Evolutionary conservation across 139 green algal species (phyloP), one percentile per base, ranked within the genome.

Genomic region (Yamagishiella unicocca): DNA sequence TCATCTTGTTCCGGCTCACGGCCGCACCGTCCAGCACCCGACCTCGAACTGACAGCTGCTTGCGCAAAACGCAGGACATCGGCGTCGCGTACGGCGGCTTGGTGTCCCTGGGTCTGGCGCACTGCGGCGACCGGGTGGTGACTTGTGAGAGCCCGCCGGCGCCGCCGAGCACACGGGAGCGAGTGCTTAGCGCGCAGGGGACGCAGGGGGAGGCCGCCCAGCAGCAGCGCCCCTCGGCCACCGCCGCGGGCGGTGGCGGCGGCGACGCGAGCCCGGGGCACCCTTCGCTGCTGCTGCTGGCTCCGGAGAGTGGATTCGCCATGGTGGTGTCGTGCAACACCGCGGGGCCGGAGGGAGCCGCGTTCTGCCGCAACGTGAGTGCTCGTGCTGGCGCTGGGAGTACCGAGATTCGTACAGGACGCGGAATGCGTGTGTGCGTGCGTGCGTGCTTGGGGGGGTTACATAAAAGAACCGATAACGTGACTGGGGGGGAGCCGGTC

Each of bases 41-140:
- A n/a, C n/a, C n/a, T n/a, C n/a, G n/a, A n/a, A n/a, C n/a, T n/a
- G n/a, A n/a, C n/a, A n/a, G n/a, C n/a, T n/a, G n/a, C n/a, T n/a
- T n/a, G n/a, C n/a, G n/a, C n/a, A n/a, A n/a, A n/a, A 58, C 70
- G 37, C 79, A 85, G 79, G 79, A 85, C 43, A 61, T 75, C 29
- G 79, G 79, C 2, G 79, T 85, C 10, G 79, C 79, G 14, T 64
- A 64, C 42, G 79, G 61, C 40, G 79, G 79, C n/a, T 61, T 85
- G 42, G 40, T 75, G 3, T 55, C 79, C 25, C 33, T 58, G 42
- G 79, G 79, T 7, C 79, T 85, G 61, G 61, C 29, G 5, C 79
- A 55, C 61, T 37, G n/a, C 42, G 79, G 79, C 5, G 79, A 85
- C 61, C 4, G 17, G 0, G 79, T 85, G 27, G 40, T 85, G 79